Evolutionary conservation across 805 yeast genomes (phyloP), one percentile per base, ranked within the genome.

Genomic region (Yamadazyma insecticola): DNA sequence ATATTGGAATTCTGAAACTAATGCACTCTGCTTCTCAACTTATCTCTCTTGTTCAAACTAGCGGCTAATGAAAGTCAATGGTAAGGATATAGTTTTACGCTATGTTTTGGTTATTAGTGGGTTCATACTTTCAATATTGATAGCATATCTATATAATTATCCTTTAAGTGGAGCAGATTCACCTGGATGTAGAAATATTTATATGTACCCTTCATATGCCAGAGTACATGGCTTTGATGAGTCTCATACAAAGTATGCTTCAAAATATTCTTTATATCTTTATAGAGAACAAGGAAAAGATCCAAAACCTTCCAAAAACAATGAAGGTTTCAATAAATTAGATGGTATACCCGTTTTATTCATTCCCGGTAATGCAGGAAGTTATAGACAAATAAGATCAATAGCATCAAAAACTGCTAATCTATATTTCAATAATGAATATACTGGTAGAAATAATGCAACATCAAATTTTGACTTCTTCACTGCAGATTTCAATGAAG

Each of bases 361-460:
- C 55, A 82, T 94, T 24, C 98, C 98, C 1, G 99, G 99, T 1
- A 92, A 94, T 51, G 98, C 98, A 0, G 99, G 99, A 1, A 81
- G 94, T 35, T 88, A 76, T 54, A 74, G 77, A 42, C 99, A 92
- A 55, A 95, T 76, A 7, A 66, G 98, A 31, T 85, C 96, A 1
- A 73, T 90, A n/a, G 97, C 97, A 1, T 78, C 97, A 1, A 82
- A 81, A 42, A 64, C 84, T 15, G 72, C 96, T 1, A 67, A 69
- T 24, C 44, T 72, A 3, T 80, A 63, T 43, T 70, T 62, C 41
- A 70, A 70, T 3, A 53, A 31, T 26, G 50, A 11, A 28, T 51
- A 33, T 48, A 37, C 48, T 28, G 54, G 53, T 16, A 44, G 32
- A 6, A 60, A 62, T 33, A 46, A 53, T 6, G 48, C 54, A 19